Conservation (phyloP, 306 rosid genomes). For the Sesbania bispinosa region DNA sequence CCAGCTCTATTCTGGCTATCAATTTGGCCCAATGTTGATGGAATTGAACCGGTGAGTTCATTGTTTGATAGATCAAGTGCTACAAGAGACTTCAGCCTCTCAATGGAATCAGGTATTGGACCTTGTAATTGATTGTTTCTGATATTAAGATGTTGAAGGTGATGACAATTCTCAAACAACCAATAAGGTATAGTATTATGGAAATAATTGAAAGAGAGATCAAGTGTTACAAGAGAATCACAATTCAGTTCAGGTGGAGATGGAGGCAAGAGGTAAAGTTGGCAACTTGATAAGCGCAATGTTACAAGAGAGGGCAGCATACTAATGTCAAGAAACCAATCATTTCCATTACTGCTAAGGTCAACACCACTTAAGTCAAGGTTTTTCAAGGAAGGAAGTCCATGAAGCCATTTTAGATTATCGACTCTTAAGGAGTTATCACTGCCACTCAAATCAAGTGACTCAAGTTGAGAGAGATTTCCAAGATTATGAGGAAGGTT, state of each 20-base stretch:
- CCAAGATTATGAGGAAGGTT: not conserved
- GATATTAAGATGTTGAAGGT: not conserved
- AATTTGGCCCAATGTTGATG: not conserved
- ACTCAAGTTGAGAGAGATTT: conserved; percentile 18
- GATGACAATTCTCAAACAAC: not conserved
- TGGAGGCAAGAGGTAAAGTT: not conserved
- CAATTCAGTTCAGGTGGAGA: not conserved
- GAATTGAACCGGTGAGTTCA: not conserved
- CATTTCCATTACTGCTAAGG: not conserved
- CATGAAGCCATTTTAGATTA: conserved; percentile 5
- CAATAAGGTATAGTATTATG: not conserved
- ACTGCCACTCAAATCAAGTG: conserved; percentile 17
- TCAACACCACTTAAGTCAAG: conserved; percentile 20
- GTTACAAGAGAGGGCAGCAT: not conserved
- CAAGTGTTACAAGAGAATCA: conserved; percentile 2
- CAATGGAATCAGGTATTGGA: conserved; percentile 5
- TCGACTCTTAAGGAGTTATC: not conserved
- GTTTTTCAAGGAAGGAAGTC: conserved; percentile 5
- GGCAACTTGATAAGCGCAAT: conserved; percentile 9
- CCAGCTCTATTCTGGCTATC: not conserved
- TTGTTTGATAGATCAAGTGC: conserved; percentile 11
- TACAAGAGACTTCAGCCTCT: not conserved
- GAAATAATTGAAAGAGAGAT: not conserved
- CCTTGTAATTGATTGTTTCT: not conserved
- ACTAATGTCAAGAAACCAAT: conserved; percentile 16